Evolutionary conservation across 257 asterid species (phyloP), one percentile per base, ranked within the genome.

Genomic region (Orobanche coerulescens): DNA sequence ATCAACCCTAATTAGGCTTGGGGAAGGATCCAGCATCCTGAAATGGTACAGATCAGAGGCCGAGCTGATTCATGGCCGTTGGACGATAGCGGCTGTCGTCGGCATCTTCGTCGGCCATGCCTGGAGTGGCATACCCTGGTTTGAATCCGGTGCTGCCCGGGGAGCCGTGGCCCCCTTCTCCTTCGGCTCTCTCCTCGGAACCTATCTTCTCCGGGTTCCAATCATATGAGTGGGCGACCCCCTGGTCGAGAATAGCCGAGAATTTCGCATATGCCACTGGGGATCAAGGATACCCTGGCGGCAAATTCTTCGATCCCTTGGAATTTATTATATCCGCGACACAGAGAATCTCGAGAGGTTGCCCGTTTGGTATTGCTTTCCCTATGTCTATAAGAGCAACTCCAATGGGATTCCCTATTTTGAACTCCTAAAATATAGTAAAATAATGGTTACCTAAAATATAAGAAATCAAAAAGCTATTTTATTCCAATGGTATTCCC

Each of bases 11-110:
- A n/a, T n/a, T 88, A n/a, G 96, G 95, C 5, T 84, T 88, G 0
- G 96, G 96, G 4, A 88, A 81, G 70, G 96, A 88, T 66, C 96
- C 96, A 2, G 85, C 96, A 30, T 86, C 84, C 68, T 88, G 81
- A 88, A 82, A 73, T 88, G 96, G 95, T 88, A 86, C 86, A 75
- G 96, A n/a, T n/a, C n/a, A 65, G 96, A 88, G 72, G 96, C 96
- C 2, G 95, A 88, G 81, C 95, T 88, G 15, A 88, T 88, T 81
- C 96, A 88, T 24, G 96, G 96, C 11, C 62, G 95, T 74, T 88
- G 95, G 95, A 95, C 96, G 6, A 88, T 88, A 94, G 65, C 82
- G 14, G 96, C 95, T 0, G 91, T 85, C 1, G 13, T 88, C 11
- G 96, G 96, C 28, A 88, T 88, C 79, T 88, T 88, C 12, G 84